Evolutionary conservation across 2,329 filamentous ascomycete genomes (phyloP), one percentile per base, ranked within the genome.

Genomic region (Calycina marina): DNA sequence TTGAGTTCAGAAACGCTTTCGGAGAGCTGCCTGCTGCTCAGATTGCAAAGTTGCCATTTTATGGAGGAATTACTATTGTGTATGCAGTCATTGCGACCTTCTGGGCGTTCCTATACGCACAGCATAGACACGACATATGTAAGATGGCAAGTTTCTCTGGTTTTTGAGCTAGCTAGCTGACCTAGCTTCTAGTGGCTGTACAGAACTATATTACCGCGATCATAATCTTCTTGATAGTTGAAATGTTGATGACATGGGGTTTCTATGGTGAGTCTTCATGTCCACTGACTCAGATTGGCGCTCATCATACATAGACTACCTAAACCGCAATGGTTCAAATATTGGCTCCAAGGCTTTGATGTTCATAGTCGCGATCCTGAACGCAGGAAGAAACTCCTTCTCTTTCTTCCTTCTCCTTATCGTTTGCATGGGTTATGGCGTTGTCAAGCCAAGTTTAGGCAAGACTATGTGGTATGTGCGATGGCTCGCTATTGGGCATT

Each of bases 121-220:
- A 94, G 56, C 84, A 98, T 55, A 72, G 88, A 38, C 73, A 80
- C 49, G 90, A 98, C 56, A 96, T 98, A 40, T 62, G 77, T 81
- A 59, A 59, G 73, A 55, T 26, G 34, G 20, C 28, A 18, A 15
- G 5, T 10, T 25, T 18, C 14, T 15, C 12, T n/a, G n/a, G n/a
- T 13, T 13, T 15, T 20, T n/a, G n/a, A 18, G 18, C 17, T 18
- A 33, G 28, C 22, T 36, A 28, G 36, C 32, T 44, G 56, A 67
- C 45, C 63, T 39, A 8, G 27, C 13, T 33, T 5, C n/a, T 39
- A 82, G 75, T 98, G 50, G 79, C 92, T 11, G 90, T 98, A 2
- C 90, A 98, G 57, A 98, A 98, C 55, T 98, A 98, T 56, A 96
- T 98, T 47, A 98, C 90, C 0, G 88, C 90, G 6, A 98, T 96